phyloP scores from a whole-genome alignment of 345 rosid genomes.

The Bruguiera sexangula region DNA sequence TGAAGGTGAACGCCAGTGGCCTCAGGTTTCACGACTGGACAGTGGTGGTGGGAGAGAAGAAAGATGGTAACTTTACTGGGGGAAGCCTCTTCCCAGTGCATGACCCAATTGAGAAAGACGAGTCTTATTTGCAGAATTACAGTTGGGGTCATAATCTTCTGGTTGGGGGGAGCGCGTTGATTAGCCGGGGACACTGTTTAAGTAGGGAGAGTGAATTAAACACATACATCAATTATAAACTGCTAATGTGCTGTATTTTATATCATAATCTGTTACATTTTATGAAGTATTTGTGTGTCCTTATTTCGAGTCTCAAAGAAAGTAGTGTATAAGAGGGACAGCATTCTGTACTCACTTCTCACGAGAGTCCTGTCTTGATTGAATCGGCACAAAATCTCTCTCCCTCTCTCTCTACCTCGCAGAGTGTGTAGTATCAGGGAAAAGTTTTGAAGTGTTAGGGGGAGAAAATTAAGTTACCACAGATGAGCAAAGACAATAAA shows the following conservation, averaged over 20 bases:
- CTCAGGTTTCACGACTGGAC: no score
- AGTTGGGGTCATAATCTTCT: not conserved
- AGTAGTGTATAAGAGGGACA: constrained; percentile 1
- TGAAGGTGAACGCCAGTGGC: not conserved
- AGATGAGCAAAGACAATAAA: constrained; percentile 3
- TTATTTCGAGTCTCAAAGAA: not conserved
- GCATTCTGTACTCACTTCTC: constrained; percentile 33
- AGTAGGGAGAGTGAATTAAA: not conserved
- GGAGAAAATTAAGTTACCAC: not conserved
- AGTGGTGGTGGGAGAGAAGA: no score
- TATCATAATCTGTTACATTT: not conserved
- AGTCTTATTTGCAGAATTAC: not conserved
- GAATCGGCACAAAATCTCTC: constrained; percentile 47
- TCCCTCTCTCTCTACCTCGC: constrained; percentile 27
- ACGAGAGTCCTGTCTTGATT: constrained; percentile 44
- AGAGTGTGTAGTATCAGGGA: not conserved
- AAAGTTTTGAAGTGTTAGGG: not conserved
- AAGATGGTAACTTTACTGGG: no score
- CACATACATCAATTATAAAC: not conserved
- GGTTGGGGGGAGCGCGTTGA: not conserved
- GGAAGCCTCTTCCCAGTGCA: no score
- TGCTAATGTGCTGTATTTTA: no score
- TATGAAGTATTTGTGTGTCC: not conserved
- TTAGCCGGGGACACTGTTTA: not conserved
- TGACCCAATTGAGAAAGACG: not conserved